A percentile compares a stretch with the other conserved stretches of the same genome.
Conservation (phyloP, 352 stramenopile species). For the Blastocystis sp. region DNA sequence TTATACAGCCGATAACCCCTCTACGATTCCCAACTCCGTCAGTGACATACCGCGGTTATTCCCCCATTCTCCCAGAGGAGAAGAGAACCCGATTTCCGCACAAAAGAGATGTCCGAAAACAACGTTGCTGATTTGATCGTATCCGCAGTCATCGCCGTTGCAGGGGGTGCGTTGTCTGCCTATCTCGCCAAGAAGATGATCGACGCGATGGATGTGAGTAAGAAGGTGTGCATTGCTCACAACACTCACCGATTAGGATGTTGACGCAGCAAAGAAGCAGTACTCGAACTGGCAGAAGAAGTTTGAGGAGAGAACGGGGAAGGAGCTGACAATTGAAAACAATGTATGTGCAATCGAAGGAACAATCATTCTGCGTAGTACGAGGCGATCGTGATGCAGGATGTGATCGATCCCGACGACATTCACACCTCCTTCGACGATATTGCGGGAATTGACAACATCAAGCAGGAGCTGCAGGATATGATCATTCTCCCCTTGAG, state of each 20-base stretch:
- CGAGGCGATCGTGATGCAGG: conserved; percentile 67
- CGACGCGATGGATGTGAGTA: conserved; percentile 48
- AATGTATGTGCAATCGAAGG: conserved; percentile 1
- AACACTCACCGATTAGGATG: conserved; percentile 32
- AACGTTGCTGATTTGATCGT: conserved; percentile 20
- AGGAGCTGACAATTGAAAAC: conserved; percentile 31
- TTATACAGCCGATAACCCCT: too few species aligned
- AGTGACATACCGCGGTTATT: too few species aligned
- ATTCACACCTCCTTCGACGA: conserved; percentile 92
- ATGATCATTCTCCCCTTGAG: conserved; percentile 77
- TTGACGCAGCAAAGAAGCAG: conserved; percentile 58
- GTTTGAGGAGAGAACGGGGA: conserved; percentile 22
- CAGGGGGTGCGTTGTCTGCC: neutral
- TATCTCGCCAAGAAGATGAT: conserved; percentile 67
- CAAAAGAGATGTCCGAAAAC: conserved; percentile 21
- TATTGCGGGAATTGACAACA: conserved; percentile 85
- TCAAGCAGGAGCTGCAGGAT: conserved; percentile 83
- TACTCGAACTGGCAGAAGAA: conserved; percentile 58
- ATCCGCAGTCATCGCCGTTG: neutral
- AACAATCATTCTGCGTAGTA: conserved; percentile 26
- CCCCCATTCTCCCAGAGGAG: too few species aligned
- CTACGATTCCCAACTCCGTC: too few species aligned
- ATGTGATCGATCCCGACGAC: conserved; percentile 72
- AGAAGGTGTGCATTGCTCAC: conserved; percentile 1
- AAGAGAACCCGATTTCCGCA: neutral